A percentile compares a stretch with the other conserved stretches of the same genome.
Evolutionary conservation across 2,329 filamentous ascomycete genomes (phyloP).

Genomic region (Fusarium sp.): DNA sequence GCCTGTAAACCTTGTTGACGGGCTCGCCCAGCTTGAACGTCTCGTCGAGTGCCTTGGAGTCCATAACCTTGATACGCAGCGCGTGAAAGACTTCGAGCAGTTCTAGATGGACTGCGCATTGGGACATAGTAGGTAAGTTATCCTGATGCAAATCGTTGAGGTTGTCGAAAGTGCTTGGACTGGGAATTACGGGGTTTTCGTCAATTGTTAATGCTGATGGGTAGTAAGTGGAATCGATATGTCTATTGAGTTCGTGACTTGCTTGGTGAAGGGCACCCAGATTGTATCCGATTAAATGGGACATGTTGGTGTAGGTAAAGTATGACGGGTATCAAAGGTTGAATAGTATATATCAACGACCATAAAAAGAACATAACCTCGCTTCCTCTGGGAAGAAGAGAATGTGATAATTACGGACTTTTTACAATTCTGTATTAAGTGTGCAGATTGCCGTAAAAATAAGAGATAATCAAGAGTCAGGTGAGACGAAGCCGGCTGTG

Average conservation of each 20-base stretch:
- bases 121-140: conserved; percentile 22
- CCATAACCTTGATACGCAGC: conserved; percentile 53
- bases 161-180: conserved; percentile 18
- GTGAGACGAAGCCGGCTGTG: conserved; percentile 6
- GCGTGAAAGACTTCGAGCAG: conserved; percentile 68
- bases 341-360: background rate
- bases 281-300: conserved; percentile 33
- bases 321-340: background rate
- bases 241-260: conserved; percentile 7
- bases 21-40: conserved; percentile 25
- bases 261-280: conserved; percentile 21
- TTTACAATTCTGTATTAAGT: no score
- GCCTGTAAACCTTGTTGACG: conserved; percentile 32
- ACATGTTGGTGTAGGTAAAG: conserved; percentile 15
- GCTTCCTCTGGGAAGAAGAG: background rate
- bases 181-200: conserved; percentile 34
- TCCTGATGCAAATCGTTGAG: conserved; percentile 11
- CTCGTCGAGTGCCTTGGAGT: conserved; percentile 25
- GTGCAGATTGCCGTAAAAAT: background rate
- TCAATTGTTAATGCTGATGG: conserved; percentile 2
- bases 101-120: conserved; percentile 69
- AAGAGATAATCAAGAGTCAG: background rate
- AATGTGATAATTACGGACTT: no score
- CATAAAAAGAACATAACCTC: background rate
- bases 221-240: conserved; percentile 9